A percentile compares a stretch with the other conserved stretches of the same genome.
Evolutionary conservation across 192 early-diverging fungal genomes (phyloP).

Genomic region (Coemansia sp.): DNA sequence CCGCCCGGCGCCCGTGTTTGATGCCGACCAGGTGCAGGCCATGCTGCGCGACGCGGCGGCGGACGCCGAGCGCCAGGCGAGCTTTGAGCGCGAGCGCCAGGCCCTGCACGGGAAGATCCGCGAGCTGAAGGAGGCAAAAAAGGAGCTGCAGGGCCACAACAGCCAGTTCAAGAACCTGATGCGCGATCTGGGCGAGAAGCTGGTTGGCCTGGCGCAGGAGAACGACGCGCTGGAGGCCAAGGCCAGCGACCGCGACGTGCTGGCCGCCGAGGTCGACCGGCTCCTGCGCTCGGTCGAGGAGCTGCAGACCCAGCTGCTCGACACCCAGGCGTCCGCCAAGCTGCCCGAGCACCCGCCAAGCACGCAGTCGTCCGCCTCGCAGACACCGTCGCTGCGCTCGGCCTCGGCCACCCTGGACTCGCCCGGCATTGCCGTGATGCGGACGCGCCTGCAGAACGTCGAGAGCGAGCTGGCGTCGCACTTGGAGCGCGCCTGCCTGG

Average conservation of each 20-base stretch:
- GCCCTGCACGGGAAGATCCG: conserved; percentile 9
- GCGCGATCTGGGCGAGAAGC: conserved; percentile 40
- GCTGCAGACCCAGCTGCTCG: conserved; percentile 7
- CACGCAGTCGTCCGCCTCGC: not conserved
- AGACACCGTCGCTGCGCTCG: not conserved
- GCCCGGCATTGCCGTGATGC: conserved; percentile 6
- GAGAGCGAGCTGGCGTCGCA: conserved; percentile 29
- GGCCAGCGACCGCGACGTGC: conserved; percentile 24
- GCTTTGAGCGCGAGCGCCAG: conserved; percentile 13
- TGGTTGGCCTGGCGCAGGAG: conserved; percentile 39
- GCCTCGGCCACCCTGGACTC: not conserved
- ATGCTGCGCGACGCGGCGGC: conserved; percentile 31
- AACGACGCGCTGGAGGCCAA: conserved; percentile 38
- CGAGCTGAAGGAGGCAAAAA: conserved; percentile 19
- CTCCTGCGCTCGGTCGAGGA: conserved; percentile 8
- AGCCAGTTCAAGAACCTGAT: conserved; percentile 39
- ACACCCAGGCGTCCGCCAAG: not conserved
- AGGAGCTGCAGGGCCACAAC: conserved; percentile 40
- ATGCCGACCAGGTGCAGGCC: conserved; percentile 28
- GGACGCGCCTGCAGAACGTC: conserved; percentile 13
- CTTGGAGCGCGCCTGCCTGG: conserved; percentile 21
- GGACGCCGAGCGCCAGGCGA: conserved; percentile 16
- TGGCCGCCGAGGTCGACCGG: conserved; percentile 9
- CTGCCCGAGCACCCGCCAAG: not conserved
- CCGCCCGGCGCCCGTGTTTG: conserved; percentile 11